Evolutionary conservation across 78 protist genomes (phyloP), one percentile per base, ranked within the genome.

Genomic region (Dictyostelium capitatum): DNA sequence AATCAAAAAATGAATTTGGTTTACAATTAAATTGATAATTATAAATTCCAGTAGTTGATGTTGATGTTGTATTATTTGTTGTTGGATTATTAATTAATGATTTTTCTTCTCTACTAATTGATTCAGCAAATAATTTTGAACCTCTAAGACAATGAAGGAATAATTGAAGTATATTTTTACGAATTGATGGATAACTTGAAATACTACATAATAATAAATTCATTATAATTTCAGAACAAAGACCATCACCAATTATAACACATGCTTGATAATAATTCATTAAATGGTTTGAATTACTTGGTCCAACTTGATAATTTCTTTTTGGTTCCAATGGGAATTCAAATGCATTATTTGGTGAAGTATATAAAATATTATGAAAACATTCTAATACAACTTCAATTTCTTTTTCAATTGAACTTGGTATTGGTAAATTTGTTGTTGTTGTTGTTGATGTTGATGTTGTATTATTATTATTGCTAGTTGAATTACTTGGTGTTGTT

Each of bases 281-380:
- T 19, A 28, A 17, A 75, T 75, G 15, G 0, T 25, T 14, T 81
- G 47, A 32, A 23, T 12, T 15, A 41, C 64, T 43, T 41, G 37
- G 20, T 12, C 47, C 19, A 53, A 53, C 32, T 19, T 30, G 54
- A 75, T 74, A 57, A 17, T 37, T 6, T 25, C n/a, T 20, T 10
- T 51, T 47, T 32, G 82, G 15, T 73, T 51, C 69, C 32, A 46
- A 19, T 23, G 92, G 92, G 28, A 85, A 85, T 48, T 73, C 77
- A n/a, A 32, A 37, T 2, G 64, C 30, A 47, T 41, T 46, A 2
- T 20, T 23, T 11, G 92, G 82, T 20, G 83, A 75, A 6, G 92
- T 85, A 48, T 46, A 46, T 6, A 85, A 15, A 57, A 85, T 69
- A 48, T 78, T 20, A 43, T 48, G 67, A 17, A 83, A 54, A 56